Evolutionary conservation across 345 rosid genomes (phyloP), one percentile per base, ranked within the genome.

Genomic region (Arabis alpina): DNA sequence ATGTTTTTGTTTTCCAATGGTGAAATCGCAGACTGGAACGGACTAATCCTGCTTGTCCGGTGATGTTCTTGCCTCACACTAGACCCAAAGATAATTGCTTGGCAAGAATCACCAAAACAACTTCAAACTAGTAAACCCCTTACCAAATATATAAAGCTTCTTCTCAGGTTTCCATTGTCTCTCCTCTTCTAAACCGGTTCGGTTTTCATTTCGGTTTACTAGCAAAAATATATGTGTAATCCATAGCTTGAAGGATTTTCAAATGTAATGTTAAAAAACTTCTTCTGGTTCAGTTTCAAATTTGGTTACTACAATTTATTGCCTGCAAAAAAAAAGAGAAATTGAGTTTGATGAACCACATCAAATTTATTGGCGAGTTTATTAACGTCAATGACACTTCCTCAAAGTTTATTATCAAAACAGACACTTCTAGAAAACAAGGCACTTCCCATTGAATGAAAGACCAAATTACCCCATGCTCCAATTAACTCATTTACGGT

Each of bases 11-110:
- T 74, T 59, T 15, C 24, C 4, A 52, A 51, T 24, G 48, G 25
- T 50, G 61, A 50, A 42, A 57, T 12, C 2, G 28, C 53, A 76
- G 80, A 3, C 60, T 77, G 74, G 70, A 77, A 43, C 36, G 77
- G 70, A 61, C 58, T 56, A 77, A 72, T 54, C 74, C 80, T 0
- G 11, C 28, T 9, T 59, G 77, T 61, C 64, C 69, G 4, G 64
- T 66, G 51, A 72, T 71, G 80, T 77, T 59, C 54, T 66, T 77
- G 60, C 80, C 77, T 16, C 80, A 77, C 64, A 51, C 67, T 2
- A 37, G 80, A 41, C 80, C 80, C 8, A 72, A 66, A 61, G 80
- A 72, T 66, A 77, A 77, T 9, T 77, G 80, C 66, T 61, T 66
- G 64, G 80, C 80, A 39, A 77, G 55, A 65, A 72, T 77, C 60